phyloP scores from a whole-genome alignment of 2,329 filamentous ascomycete genomes.

The Celoporthe dispersa region DNA sequence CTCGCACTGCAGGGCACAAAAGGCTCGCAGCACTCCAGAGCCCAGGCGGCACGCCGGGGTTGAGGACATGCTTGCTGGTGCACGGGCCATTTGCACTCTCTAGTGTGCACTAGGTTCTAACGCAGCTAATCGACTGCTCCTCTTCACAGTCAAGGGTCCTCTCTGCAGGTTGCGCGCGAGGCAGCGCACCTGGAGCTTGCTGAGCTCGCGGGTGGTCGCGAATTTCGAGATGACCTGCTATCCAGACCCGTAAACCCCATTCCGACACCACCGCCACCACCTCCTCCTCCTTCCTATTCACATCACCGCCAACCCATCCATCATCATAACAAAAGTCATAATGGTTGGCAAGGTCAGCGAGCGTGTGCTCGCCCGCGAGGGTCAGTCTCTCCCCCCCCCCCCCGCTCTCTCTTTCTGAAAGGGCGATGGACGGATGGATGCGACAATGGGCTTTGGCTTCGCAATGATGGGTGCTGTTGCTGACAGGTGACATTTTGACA shows the following conservation, averaged over 20 bases:
- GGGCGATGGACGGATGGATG: neutral
- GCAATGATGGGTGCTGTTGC: conserved; percentile 18
- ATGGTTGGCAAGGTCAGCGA: conserved; percentile 71
- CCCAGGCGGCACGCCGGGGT: neutral
- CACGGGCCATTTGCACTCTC: neutral
- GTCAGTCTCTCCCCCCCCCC: conserved; percentile 43
- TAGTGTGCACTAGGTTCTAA: neutral
- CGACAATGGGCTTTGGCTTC: conserved; percentile 7
- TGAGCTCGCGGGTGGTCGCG: conserved; percentile 17
- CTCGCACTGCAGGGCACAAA: neutral
- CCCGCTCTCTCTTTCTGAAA: neutral
- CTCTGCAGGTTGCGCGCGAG: conserved; percentile 18
- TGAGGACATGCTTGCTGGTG: neutral
- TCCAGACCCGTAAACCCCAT: neutral
- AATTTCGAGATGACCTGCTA: conserved; percentile 25
- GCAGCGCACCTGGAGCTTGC: conserved; percentile 24
- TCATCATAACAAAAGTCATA: conserved; percentile 27
- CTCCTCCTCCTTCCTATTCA: conserved; percentile 12
- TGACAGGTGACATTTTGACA: conserved; percentile 14
- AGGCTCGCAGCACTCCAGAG: neutral
- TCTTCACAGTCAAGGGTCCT: neutral
- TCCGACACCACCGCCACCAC: conserved; percentile 9
- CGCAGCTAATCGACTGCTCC: neutral
- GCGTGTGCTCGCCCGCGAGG: conserved; percentile 66
- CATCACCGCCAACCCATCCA: conserved; percentile 30